These are phyloP conservation scores for Solanum rostratum DNA, from an alignment of 257 asterid genomes.

Conservation along the genomic window DNA sequence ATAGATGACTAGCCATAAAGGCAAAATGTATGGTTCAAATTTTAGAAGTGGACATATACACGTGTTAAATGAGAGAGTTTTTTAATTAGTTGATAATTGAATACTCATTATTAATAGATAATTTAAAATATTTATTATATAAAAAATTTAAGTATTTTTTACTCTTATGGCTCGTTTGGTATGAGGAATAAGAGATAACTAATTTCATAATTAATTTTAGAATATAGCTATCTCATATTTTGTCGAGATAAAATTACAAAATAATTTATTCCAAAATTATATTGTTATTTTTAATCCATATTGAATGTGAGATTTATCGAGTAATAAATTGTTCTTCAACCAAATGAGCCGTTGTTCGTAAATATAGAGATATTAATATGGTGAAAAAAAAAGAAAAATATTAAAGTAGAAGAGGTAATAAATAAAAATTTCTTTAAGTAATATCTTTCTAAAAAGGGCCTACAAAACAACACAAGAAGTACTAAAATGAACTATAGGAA, in stretches of 20 bases:
- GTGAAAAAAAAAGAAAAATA: not conserved
- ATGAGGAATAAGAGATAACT: not conserved
- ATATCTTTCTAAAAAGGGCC: too few relatives aligned
- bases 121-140: too few relatives aligned
- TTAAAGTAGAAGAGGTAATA: too few relatives aligned
- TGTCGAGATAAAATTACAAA: not conserved
- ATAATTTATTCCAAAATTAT: not conserved
- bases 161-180: not conserved
- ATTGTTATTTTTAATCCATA: not conserved
- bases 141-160: too few relatives aligned
- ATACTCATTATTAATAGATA: too few relatives aligned
- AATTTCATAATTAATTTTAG: not conserved
- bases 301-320: not conserved
- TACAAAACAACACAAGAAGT: too few relatives aligned
- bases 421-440: too few relatives aligned
- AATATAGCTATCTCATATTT: not conserved
- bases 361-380: not conserved
- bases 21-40: not conserved
- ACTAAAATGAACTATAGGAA: too few relatives aligned
- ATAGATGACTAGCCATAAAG: not conserved
- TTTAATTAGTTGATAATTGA: not conserved
- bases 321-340: too few relatives aligned
- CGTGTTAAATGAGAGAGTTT: not conserved
- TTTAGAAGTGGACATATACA: not conserved
- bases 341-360: not conserved